phyloP scores from a whole-genome alignment of 345 rosid species.

The Camelina hispida region DNA sequence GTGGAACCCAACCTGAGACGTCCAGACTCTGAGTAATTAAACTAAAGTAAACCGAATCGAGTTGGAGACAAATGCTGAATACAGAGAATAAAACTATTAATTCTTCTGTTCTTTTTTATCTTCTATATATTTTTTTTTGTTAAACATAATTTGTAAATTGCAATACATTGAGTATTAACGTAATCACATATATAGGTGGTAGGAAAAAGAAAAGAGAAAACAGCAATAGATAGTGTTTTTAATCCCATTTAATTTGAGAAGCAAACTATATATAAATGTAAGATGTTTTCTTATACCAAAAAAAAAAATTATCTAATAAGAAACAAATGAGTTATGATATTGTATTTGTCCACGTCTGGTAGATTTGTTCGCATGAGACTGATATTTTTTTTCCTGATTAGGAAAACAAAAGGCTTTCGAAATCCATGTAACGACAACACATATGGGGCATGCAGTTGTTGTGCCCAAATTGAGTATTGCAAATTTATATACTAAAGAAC shows the following conservation, averaged over 20 bases:
- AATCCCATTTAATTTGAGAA: background rate
- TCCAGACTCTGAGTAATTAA: slow-evolving; percentile 25
- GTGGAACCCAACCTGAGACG: slow-evolving; percentile 48
- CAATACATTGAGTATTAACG: background rate
- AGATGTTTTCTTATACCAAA: too few relatives aligned
- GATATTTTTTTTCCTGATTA: background rate
- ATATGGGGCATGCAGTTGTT: background rate
- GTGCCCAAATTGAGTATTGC: slow-evolving; percentile 1
- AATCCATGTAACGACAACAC: background rate
- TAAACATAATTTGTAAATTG: background rate
- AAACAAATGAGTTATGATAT: background rate
- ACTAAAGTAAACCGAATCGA: background rate
- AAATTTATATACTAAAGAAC: background rate
- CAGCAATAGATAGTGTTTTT: background rate
- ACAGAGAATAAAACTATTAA: background rate
- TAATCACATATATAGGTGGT: background rate
- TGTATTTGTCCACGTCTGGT: background rate
- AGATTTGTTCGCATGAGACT: background rate
- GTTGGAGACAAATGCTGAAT: background rate
- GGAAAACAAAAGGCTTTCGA: background rate
- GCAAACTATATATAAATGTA: too few relatives aligned
- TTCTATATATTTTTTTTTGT: too few relatives aligned
- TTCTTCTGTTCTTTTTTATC: background rate
- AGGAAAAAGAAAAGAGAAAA: background rate
- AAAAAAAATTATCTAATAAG: too few relatives aligned